Evolutionary conservation across 805 yeast genomes (phyloP).

Genomic region (Suhomyces faveliae): DNA sequence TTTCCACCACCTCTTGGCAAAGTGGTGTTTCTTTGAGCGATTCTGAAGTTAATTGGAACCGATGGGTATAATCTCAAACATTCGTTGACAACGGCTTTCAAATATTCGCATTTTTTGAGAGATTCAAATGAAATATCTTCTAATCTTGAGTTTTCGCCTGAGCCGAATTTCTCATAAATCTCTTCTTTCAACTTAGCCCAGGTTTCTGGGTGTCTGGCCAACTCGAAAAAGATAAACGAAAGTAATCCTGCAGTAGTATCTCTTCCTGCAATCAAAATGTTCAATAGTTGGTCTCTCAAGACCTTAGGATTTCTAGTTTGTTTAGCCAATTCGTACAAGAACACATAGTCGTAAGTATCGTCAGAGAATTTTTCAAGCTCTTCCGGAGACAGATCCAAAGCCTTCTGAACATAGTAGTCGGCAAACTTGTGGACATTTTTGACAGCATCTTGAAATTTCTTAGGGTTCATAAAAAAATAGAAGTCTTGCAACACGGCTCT

Average conservation of each 20-base stretch:
- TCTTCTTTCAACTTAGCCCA: conserved; percentile 38
- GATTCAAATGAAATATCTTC: conserved; percentile 47
- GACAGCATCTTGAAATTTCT: conserved; percentile 16
- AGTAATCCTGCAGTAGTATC: conserved; percentile 55
- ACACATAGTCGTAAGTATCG: conserved; percentile 45
- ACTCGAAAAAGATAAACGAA: conserved; percentile 45
- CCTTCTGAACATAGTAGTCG: conserved; percentile 39
- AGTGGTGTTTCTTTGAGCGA: conserved; percentile 45
- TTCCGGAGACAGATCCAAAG: conserved; percentile 29
- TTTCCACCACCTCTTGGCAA: conserved; percentile 53
- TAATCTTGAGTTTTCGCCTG: conserved; percentile 30
- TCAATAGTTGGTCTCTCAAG: conserved; percentile 51
- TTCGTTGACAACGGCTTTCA: conserved; percentile 49
- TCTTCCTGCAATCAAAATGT: conserved; percentile 54
- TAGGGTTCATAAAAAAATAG: conserved; percentile 17
- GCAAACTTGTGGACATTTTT: conserved; percentile 31
- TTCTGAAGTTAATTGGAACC: conserved; percentile 50
- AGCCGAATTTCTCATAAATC: conserved; percentile 32
- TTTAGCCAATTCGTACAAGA: conserved; percentile 48
- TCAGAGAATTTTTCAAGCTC: conserved; percentile 30
- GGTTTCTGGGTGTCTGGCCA: conserved; percentile 42
- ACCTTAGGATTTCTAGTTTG: conserved; percentile 47
- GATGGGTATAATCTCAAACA: conserved; percentile 50
- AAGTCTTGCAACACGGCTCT: conserved; percentile 19
- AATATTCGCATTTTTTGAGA: conserved; percentile 48